Base-by-base conservation (phyloP, 352 stramenopile genomes). In the Phytophthora fragariae region DNA sequence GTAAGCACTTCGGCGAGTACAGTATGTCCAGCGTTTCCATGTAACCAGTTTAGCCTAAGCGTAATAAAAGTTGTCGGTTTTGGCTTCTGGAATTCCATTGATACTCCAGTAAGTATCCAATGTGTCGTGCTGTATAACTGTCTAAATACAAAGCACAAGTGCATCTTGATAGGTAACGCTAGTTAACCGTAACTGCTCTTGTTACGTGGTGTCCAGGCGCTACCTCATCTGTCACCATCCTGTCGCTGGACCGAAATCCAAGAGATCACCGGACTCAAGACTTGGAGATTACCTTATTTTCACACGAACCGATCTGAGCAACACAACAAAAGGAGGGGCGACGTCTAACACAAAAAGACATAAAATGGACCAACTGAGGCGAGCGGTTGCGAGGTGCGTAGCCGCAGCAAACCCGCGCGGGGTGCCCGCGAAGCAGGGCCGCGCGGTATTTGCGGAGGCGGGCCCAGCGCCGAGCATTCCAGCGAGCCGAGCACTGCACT, bases 201-300 rank as follows among this genome's bases (percentile, higher is more conserved):
- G 5, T n/a, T 35, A 4, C 31, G 15, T 49, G 46, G 44, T 29
- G 47, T 66, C 15, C 31, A 66, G 60, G 21, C 0, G 47, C n/a
- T 12, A n/a, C 17, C 47, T n/a, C 39, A 54, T 55, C 57, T 11
- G n/a, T 27, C 27, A 41, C 19, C 60, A 61, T 54, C 62, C 46
- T 69, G 24, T 37, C 37, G 39, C 24, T 41, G 10, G 17, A 17
- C 60, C 53, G 60, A 72, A 80, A 65, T 67, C 24, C 72, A 71
- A 14, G 53, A 39, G 50, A 44, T 65, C 68, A 74, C 60, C 60
- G 31, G 57, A 52, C 58, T 73, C 75, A 65, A 78, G 47, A 31
- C 27, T 31, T 31, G 27, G n/a, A n/a, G n/a, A n/a, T n/a, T n/a
- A n/a, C n/a, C n/a, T n/a, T n/a, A n/a, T n/a, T n/a, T n/a, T n/a